Evolutionary conservation across 148 eudicot species (phyloP), one percentile per base, ranked within the genome.

Genomic region (Polygonum maritimum): DNA sequence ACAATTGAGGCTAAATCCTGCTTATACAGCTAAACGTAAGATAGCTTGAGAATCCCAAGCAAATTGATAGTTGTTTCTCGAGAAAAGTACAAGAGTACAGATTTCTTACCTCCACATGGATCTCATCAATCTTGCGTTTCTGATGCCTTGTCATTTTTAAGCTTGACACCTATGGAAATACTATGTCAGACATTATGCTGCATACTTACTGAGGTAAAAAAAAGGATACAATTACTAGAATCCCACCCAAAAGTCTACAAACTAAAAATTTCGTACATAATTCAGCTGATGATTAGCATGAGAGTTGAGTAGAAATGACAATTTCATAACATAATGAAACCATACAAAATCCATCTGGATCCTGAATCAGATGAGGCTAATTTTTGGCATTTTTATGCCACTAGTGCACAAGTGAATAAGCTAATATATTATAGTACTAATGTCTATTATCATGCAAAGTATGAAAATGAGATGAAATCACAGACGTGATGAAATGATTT

Each of bases 61-160:
- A 31, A 63, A 31, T 12, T 67, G 44, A 36, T 3, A 16, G 44
- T 16, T 16, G 0, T 57, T 35, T 26, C 12, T 63, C 14, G 7
- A 35, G 40, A 22, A n/a, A 57, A 57, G 5, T 16, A 49, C 40
- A 67, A 2, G 5, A 65, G 41, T 36, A 36, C 45, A 67, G 10
- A 67, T 13, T 35, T 35, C 84, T 75, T 80, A 94, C 97, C 97
- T 94, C 98, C 11, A 92, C 94, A 82, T 92, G 98, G 74, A 90
- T 90, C 85, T 94, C 98, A 45, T 94, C 97, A 75, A 94, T 94
- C 86, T 94, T 94, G 22, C 98, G 97, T 74, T 92, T 94, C 82
- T 94, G 98, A 82, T 94, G 98, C 52, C 98, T 91, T 19, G 98
- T 94, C 98, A 94, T 94, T 82, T 94, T 94, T 91, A 94, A 86